Evolutionary conservation across 176 grass and related monocot genomes (phyloP), one percentile per base, ranked within the genome.

Genomic region (Echinochloa phyllopogon): DNA sequence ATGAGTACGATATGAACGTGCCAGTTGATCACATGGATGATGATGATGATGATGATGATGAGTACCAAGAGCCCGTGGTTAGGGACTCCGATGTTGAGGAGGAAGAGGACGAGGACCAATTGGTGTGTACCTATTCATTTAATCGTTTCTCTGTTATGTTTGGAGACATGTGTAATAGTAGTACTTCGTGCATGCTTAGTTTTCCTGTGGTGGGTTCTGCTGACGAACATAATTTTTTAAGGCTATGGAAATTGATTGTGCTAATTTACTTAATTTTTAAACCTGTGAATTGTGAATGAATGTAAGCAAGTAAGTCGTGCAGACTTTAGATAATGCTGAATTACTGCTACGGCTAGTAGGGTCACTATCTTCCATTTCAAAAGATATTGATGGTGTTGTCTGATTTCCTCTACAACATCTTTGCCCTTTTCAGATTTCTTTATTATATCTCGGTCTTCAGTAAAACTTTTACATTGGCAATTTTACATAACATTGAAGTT

Each of bases 81-180:
- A 89, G 86, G 55, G 84, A 93, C 10, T 96, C 88, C 11, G 90
- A 92, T 84, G 86, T 83, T 4, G 93, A 95, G 5, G 88, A 93
- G 3, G 93, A 90, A 53, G 90, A 82, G 0, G 71, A 76, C 3
- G 78, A 89, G 78, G 84, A 74, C 23, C 79, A 83, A 56, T 69
- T 60, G 80, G 93, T 95, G 21, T 74, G 90, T 78, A 20, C 45
- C 76, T 71, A 8, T 40, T 59, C 67, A 40, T 67, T 48, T 52
- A 8, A 45, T 21, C 11, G 5, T 71, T 72, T 57, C 24, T 82
- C 23, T 10, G 27, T 45, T 57, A 44, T 44, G 23, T 72, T 62
- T 76, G 36, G 37, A 66, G 49, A 38, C 18, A 74, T 63, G 17
- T 25, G 69, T 23, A 64, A 6, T 3, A 64, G 56, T 8, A 63